Conservation (phyloP, 768 basidiomycete species). For the Tylopilus rubrobrunneus region DNA sequence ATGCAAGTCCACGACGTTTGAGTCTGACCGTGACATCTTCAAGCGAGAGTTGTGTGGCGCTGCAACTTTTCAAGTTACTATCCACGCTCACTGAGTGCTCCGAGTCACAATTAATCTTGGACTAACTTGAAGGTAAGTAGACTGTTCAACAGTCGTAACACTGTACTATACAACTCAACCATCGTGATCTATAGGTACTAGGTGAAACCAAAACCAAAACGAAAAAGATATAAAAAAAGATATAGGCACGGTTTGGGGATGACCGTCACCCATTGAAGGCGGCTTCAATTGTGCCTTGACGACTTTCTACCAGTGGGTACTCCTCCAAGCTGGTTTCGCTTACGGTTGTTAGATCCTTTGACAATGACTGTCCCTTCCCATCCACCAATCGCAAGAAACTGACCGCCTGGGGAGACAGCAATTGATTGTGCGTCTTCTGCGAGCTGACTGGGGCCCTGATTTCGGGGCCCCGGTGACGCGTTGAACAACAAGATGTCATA, state of each 20-base stretch:
- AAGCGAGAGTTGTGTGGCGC: not conserved
- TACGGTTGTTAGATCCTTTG: not conserved
- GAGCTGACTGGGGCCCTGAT: not conserved
- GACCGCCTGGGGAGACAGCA: not conserved
- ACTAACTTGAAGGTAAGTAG: not conserved
- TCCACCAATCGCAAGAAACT: slow-evolving; percentile 2
- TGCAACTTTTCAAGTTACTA: no score
- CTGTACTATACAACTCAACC: no score
- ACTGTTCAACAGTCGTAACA: no score
- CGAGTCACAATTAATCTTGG: not conserved
- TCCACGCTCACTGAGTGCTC: no score
- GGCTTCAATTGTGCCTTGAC: not conserved
- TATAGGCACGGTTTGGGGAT: not conserved
- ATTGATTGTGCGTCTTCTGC: slow-evolving; percentile 7
- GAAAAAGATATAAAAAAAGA: no score
- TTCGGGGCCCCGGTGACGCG: not conserved
- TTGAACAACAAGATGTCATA: not conserved
- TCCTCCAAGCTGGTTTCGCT: not conserved
- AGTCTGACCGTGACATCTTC: slow-evolving; percentile 10
- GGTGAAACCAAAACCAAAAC: no score
- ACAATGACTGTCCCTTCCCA: not conserved
- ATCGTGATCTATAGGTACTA: no score
- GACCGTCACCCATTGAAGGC: not conserved
- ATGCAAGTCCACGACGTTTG: slow-evolving; percentile 20
- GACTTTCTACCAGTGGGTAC: not conserved